Conservation (phyloP, 148 eudicot species). For the Amaranthus palmeri region DNA sequence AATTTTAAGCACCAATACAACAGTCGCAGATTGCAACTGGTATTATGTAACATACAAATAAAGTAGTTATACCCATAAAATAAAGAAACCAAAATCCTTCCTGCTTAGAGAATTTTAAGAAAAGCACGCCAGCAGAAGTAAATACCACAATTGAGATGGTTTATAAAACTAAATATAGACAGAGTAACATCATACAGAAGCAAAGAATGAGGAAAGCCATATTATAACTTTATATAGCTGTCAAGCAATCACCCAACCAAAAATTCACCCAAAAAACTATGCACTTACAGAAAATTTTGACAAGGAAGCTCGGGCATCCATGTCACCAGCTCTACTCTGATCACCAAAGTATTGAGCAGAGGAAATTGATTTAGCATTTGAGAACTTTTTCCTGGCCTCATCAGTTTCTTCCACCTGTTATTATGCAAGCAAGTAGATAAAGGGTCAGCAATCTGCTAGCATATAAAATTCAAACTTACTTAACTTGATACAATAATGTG, state of each 20-base stretch:
- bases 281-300: slow-evolving; percentile 74
- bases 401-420: slow-evolving; percentile 81
- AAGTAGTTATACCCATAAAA: not conserved
- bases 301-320: slow-evolving; percentile 59
- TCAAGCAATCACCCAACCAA: slow-evolving; percentile 2
- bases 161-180: not conserved
- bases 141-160: not conserved
- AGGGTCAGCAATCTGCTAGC: slow-evolving; percentile 4
- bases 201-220: not conserved
- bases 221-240: not conserved
- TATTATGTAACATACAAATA: not conserved
- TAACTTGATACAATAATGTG: not conserved
- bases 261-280: not conserved
- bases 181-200: not conserved
- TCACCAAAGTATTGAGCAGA: slow-evolving; percentile 89
- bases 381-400: slow-evolving; percentile 94
- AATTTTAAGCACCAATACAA: not conserved
- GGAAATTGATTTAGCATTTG: slow-evolving; percentile 94
- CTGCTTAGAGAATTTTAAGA: not conserved
- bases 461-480: not conserved
- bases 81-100: not conserved
- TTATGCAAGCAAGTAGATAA: not conserved
- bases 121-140: not conserved
- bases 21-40: not conserved
- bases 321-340: slow-evolving; percentile 41